Base-by-base conservation (phyloP, 257 asterid species). In the Gynochthodes officinalis region DNA sequence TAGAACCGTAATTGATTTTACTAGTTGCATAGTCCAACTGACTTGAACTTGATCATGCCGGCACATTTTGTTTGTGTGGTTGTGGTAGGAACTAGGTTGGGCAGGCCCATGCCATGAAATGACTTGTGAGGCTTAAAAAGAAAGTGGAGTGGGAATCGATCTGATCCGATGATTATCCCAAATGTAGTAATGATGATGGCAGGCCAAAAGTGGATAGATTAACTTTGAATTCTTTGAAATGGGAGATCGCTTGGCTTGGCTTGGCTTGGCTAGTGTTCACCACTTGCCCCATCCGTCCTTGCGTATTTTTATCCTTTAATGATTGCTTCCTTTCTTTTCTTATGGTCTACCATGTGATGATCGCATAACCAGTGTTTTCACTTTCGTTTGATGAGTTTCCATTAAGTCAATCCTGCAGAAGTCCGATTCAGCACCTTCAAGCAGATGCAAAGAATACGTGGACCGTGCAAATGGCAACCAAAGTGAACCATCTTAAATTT, bases 111-210 rank as follows among this genome's bases (percentile, higher is more conserved):
- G 27, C 8, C 70, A 25, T 21, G 54, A 43, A 21, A n/a, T 15
- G 70, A 44, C 57, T 21, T 63, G 30, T 63, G 68, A 61, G 68
- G 49, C 43, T 18, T 23, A 42, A 28, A 14, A 14, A 43, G 50
- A 43, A 42, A 65, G 57, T 43, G 70, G 54, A 43, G 55, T 43
- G 57, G 55, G 70, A 43, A 65, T 65, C 52, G 12, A 43, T 43
- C 16, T 18, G 19, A 43, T 43, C 16, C n/a, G 19, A 64, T 64
- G 14, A 40, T 19, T 25, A 64, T 50, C 49, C 62, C 32, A 21
- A 46, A 48, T 43, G 27, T 4, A 7, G 30, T 2, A 19, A 13
- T 30, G 65, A 60, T 60, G 65, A 37, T n/a, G n/a, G n/a, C 19
- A 60, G 40, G 43, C 65, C 37, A 32, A 60, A 15, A 60, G 65